These are phyloP conservation scores for Boletus coccyginus DNA, from an alignment of 768 basidiomycete genomes.

Conservation along the genomic window DNA sequence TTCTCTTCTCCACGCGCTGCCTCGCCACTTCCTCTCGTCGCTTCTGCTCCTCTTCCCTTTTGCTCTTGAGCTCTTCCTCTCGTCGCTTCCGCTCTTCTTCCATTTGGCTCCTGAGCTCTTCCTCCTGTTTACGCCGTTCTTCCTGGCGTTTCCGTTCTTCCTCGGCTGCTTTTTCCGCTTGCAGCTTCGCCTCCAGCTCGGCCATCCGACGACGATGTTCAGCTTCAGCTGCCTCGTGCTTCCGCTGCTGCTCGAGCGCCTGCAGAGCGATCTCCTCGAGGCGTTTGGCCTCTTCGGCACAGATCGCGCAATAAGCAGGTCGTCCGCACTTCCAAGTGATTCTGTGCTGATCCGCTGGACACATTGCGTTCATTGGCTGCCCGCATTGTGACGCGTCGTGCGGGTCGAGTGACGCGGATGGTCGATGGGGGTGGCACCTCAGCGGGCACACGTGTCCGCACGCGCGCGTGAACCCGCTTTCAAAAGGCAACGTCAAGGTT, in stretches of 20 bases:
- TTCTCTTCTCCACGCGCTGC: too few species aligned
- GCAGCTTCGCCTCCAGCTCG: conserved; percentile 40
- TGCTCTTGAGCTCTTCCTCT: background rate
- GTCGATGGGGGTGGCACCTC: conserved; percentile 54
- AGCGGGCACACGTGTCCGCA: conserved; percentile 50
- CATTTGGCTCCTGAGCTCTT: conserved; percentile 27
- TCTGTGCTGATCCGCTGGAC: conserved; percentile 42
- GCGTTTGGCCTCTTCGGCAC: conserved; percentile 38
- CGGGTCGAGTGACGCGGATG: conserved; percentile 32
- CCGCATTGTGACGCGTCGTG: conserved; percentile 39
- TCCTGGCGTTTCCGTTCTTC: background rate
- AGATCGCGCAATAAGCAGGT: conserved; percentile 40
- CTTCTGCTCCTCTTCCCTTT: too few species aligned
- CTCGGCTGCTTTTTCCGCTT: conserved; percentile 5
- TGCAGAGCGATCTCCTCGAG: conserved; percentile 38
- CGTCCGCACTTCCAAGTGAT: conserved; percentile 40
- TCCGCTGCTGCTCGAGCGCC: conserved; percentile 37
- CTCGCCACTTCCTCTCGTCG: too few species aligned
- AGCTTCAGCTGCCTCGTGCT: conserved; percentile 42
- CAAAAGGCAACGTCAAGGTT: background rate
- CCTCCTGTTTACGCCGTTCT: conserved; percentile 37
- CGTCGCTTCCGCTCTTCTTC: background rate
- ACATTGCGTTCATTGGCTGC: conserved; percentile 34
- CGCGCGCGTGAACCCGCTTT: conserved; percentile 1
- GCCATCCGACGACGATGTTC: conserved; percentile 40